Conservation (phyloP, 768 basidiomycete genomes). For the Hysterangium stoloniferum region DNA sequence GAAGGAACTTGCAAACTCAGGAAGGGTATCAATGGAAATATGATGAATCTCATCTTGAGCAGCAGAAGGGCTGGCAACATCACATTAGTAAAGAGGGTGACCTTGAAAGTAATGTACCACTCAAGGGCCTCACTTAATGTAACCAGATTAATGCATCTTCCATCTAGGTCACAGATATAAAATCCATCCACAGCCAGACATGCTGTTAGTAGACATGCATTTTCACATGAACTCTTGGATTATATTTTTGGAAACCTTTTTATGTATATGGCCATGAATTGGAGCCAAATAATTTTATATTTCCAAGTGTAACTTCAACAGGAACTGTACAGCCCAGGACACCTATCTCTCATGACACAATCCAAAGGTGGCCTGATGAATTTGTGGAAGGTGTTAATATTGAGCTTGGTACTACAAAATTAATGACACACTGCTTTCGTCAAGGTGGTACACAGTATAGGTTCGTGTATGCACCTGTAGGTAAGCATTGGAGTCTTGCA, state of each 20-base stretch:
- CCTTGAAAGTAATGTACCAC: background rate
- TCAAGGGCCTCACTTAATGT: background rate
- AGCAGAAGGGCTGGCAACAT: constrained; percentile 22
- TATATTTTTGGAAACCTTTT: background rate
- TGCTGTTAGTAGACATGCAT: constrained; percentile 22
- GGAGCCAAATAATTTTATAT: constrained; percentile 24
- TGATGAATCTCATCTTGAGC: constrained; percentile 18
- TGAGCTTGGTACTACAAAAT: background rate
- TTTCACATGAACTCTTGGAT: constrained; percentile 3
- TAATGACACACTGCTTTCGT: constrained; percentile 29
- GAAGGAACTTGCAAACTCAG: background rate
- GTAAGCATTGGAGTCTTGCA: constrained; percentile 28
- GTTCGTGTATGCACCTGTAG: constrained; percentile 31
- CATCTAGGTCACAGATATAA: constrained; percentile 25
- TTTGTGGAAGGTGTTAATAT: constrained; percentile 20
- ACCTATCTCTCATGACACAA: constrained; percentile 22
- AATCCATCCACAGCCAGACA: constrained; percentile 28
- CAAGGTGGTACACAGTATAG: constrained; percentile 32
- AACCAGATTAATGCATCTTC: constrained; percentile 6
- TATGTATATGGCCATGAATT: constrained; percentile 19
- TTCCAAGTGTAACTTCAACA: constrained; percentile 23
- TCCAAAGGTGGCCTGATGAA: constrained; percentile 23
- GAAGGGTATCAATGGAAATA: constrained; percentile 3
- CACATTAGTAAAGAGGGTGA: constrained; percentile 21
- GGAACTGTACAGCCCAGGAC: constrained; percentile 19